Evolutionary conservation across 140 eudicot genomes (phyloP).

Genomic region (Bidens hawaiensis): DNA sequence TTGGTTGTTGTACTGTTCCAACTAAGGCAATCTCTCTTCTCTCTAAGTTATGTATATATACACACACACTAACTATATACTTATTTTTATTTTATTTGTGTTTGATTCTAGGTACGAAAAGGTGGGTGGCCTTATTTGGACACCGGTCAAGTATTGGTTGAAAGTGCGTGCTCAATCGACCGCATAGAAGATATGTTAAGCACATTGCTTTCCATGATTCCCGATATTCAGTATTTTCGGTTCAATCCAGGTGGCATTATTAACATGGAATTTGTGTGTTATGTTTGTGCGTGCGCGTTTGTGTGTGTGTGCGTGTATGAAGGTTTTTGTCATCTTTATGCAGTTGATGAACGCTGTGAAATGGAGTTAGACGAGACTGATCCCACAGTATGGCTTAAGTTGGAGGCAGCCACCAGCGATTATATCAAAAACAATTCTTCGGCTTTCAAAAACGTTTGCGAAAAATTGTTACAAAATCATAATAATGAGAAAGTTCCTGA

Average conservation of each 20-base stretch:
- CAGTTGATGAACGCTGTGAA: slow-evolving; percentile 41
- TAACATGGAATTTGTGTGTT: background rate
- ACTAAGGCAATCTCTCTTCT: slow-evolving; percentile 53
- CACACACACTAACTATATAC: background rate
- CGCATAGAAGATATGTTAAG: slow-evolving; percentile 85
- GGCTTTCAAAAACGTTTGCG: slow-evolving; percentile 46
- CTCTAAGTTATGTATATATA: background rate
- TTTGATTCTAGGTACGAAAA: slow-evolving; percentile 55
- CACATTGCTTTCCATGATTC: slow-evolving; percentile 87
- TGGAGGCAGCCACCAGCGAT: slow-evolving; percentile 41
- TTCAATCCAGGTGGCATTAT: slow-evolving; percentile 78
- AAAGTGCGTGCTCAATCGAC: slow-evolving; percentile 96
- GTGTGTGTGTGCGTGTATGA: too few species aligned
- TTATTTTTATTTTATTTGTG: slow-evolving; percentile 1
- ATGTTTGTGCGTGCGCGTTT: too few species aligned
- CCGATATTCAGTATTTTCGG: slow-evolving; percentile 77
- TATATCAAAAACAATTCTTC: slow-evolving; percentile 30
- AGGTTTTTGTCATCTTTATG: slow-evolving; percentile 2
- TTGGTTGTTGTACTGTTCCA: slow-evolving; percentile 92
- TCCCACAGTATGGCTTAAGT: slow-evolving; percentile 36
- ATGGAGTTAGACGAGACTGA: slow-evolving; percentile 44
- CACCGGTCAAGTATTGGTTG: slow-evolving; percentile 92
- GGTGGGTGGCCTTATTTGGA: slow-evolving; percentile 98
- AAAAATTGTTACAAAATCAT: slow-evolving; percentile 22
- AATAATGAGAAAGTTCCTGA: slow-evolving; percentile 16